A percentile compares a stretch with the other conserved stretches of the same genome.
Evolutionary conservation across 1,284 basidiomycete species (phyloP).

Genomic region (Wallemia hederae): DNA sequence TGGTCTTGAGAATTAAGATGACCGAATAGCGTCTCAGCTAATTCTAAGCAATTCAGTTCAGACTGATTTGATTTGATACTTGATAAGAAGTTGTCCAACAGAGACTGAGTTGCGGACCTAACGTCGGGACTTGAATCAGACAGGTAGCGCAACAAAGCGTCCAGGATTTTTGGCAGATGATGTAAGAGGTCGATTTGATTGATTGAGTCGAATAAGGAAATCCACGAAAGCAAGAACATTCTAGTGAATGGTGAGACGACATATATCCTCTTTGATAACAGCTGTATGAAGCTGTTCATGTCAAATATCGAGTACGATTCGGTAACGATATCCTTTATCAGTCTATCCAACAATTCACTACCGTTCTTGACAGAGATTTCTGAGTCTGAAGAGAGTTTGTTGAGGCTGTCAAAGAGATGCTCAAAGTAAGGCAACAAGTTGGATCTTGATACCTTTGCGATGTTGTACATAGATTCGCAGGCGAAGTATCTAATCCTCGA

Average conservation of each 20-base stretch:
- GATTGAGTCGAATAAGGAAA: conserved; percentile 79
- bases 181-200: conserved; percentile 85
- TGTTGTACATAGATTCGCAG: conserved; percentile 93
- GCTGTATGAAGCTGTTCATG: conserved; percentile 72
- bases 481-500: conserved; percentile 89
- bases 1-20: conserved; percentile 66
- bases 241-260: conserved; percentile 86
- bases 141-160: conserved; percentile 67
- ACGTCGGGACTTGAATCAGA: conserved; percentile 88
- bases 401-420: conserved; percentile 85
- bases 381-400: conserved; percentile 87
- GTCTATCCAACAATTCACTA: conserved; percentile 82
- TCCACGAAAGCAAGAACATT: conserved; percentile 89
- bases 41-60: conserved; percentile 46
- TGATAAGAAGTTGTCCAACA: conserved; percentile 47
- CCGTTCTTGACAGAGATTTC: conserved; percentile 96
- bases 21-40: conserved; percentile 78
- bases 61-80: neutral
- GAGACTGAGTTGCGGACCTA: conserved; percentile 61
- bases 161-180: conserved; percentile 78
- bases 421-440: conserved; percentile 95
- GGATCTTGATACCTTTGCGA: conserved; percentile 61
- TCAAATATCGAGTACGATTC: conserved; percentile 93
- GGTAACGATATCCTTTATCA: conserved; percentile 90
- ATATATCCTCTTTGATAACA: conserved; percentile 74